Evolutionary conservation across 2,329 filamentous ascomycete species (phyloP).

Genomic region (Parasarocladium wereldwijsianum): DNA sequence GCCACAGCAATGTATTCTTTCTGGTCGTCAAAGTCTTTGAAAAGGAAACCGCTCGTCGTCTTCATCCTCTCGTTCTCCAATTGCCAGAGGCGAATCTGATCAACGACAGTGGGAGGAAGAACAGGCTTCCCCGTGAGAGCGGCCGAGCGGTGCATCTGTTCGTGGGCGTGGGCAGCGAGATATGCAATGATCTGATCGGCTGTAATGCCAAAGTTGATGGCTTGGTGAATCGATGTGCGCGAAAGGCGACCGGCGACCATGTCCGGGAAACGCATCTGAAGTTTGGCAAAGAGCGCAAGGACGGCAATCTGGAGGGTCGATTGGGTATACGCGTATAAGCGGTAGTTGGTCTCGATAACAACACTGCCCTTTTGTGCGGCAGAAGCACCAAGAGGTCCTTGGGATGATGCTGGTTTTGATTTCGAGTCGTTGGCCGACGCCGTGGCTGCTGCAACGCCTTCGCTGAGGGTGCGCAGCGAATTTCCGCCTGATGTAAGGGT

Average conservation of each 20-base stretch:
- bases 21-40: slow-evolving; percentile 68
- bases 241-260: slow-evolving; percentile 87
- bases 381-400: slow-evolving; percentile 17
- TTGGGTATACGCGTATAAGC: slow-evolving; percentile 90
- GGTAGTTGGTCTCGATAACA: slow-evolving; percentile 96
- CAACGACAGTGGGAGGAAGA: slow-evolving; percentile 86
- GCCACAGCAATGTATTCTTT: slow-evolving; percentile 57
- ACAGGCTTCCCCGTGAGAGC: slow-evolving; percentile 48
- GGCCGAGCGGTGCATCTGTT: slow-evolving; percentile 68
- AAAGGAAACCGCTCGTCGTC: slow-evolving; percentile 68
- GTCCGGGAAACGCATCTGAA: slow-evolving; percentile 85
- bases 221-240: slow-evolving; percentile 72
- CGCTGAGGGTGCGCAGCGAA: slow-evolving; percentile 52
- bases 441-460: slow-evolving; percentile 53
- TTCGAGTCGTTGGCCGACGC: slow-evolving; percentile 22
- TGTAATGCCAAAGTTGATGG: slow-evolving; percentile 83
- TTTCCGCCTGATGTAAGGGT: slow-evolving; percentile 78
- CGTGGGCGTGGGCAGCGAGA: slow-evolving; percentile 81
- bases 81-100: slow-evolving; percentile 96
- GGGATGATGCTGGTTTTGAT: slow-evolving; percentile 20
- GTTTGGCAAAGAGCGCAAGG: slow-evolving; percentile 73
- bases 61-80: slow-evolving; percentile 92
- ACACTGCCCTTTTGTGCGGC: slow-evolving; percentile 60
- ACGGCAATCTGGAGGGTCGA: slow-evolving; percentile 91
- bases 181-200: slow-evolving; percentile 92